Base-by-base conservation (phyloP, 768 basidiomycete genomes). In the Crassisporium funariophilum region DNA sequence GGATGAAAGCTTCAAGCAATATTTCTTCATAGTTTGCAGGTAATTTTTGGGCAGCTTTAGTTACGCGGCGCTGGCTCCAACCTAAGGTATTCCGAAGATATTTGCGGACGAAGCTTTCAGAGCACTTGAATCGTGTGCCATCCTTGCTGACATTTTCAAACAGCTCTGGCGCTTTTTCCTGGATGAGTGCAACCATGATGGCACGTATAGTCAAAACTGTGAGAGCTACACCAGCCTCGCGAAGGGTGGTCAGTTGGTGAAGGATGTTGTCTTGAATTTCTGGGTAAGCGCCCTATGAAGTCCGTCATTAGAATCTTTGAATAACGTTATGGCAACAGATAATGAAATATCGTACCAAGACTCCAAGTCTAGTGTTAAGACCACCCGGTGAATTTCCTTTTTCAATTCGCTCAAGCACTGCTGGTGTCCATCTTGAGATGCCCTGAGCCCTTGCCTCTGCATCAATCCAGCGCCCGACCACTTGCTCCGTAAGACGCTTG, bases 1-100 rank as follows among this genome's bases (percentile, higher is more conserved):
- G 50, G 1, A 71, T 19, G 36, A 55, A 49, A 0, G 62, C 45
- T 0, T 51, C 29, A 2, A 43, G 22, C 6, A 52, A 52, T 3
- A 55, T 16, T 1, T 64, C 54, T 13, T 64, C 55, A n/a, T 48
- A 48, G 44, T 74, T 53, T 0, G 2, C 39, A 1, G 72, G 72
- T 4, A 67, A 16, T 39, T 74, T 74, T 31, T 69, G 64, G 0
- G 61, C 70, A 1, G 70, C 70, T 16, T 57, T 46, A 7, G 70
- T 73, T 13, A 58, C 56, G 2, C 47, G 31, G 2, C 64, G 59
- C 21, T 53, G 7, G 3, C 53, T 55, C 66, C 65, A 69, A 1
- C 44, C 45, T 21, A 70, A 12, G 2, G 52, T 41, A 4, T 44
- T n/a, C n/a, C n/a, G 47, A 12, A 60, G 33, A n/a, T 36, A 58